Evolutionary conservation across 176 grass and related monocot genomes (phyloP), one percentile per base, ranked within the genome.

Genomic region (Lolium multiflorum): DNA sequence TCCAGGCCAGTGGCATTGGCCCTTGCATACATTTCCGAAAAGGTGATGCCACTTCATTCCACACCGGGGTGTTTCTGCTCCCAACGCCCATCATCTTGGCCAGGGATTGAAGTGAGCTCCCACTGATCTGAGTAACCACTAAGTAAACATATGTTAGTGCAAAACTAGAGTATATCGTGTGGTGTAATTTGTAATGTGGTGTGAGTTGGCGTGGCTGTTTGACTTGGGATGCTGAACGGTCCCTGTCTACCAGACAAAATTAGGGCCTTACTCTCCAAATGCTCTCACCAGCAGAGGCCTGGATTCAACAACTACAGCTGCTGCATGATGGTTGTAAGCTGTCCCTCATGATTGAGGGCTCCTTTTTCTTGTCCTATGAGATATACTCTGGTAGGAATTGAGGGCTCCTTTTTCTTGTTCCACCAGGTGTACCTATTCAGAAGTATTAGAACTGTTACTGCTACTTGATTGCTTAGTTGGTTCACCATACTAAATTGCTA

Each of bases 291-390:
- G 74, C 92, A 93, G 78, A 93, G 83, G 76, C 60, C 81, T 98
- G 92, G 92, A 95, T 18, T 95, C 83, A 97, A 95, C 87, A 91
- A 89, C 84, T 97, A 93, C 82, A 91, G 91, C 79, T 89, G 87
- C 55, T 93, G 95, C 91, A 98, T 95, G 87, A 93, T 95, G 95
- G 95, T 91, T 79, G 92, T 93, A 93, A 90, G 95, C 79, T 69
- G 75, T 84, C 86, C n/a, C 85, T 66, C 37, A 63, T 85, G 2
- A 35, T 35, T 35, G 31, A 35, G 31, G 31, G 31, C 31, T 35
- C 31, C 31, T 35, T 35, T 35, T 35, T 35, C 31, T 35, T 35
- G 31, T 35, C 31, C 31, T 35, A 28, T 2, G 31, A 35, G 31
- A 35, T 35, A 35, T 35, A 35, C 31, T 35, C 31, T 35, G 31